A percentile compares a stretch with the other conserved stretches of the same genome.
Conservation (phyloP, 192 early-diverging fungal species). For the Coemansia sp. region DNA sequence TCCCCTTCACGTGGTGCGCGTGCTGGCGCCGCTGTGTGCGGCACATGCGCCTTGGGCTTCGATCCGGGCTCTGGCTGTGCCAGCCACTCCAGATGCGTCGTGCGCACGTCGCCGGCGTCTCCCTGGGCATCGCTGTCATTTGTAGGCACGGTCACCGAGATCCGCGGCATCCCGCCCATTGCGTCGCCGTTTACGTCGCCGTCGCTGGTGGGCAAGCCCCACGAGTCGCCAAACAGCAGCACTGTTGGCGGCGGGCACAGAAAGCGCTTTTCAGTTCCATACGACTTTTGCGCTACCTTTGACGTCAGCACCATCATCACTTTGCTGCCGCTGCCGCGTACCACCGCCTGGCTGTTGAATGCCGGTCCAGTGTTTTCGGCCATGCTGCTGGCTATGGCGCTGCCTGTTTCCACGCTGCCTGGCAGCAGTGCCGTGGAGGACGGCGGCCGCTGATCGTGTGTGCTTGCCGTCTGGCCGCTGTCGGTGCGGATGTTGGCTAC, state of each 20-base stretch:
- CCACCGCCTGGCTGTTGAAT: conserved; percentile 52
- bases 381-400: conserved; percentile 7
- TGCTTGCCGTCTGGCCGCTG: conserved; percentile 2
- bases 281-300: conserved; percentile 90
- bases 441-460: conserved; percentile 10
- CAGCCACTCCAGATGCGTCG: conserved; percentile 49
- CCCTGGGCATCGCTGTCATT: conserved; percentile 19
- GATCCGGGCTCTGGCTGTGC: conserved; percentile 43
- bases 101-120: conserved; percentile 13
- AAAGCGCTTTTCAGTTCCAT: conserved; percentile 91
- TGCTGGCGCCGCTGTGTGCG: conserved; percentile 23
- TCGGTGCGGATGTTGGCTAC: conserved; percentile 31
- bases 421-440: conserved; percentile 11
- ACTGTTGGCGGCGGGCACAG: conserved; percentile 82
- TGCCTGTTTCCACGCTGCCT: neutral
- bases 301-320: conserved; percentile 75
- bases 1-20: conserved; percentile 50
- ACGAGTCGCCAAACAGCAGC: conserved; percentile 69
- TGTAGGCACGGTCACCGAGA: conserved; percentile 39
- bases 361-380: conserved; percentile 19
- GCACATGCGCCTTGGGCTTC: conserved; percentile 42
- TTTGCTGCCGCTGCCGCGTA: conserved; percentile 50
- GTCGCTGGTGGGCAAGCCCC: conserved; percentile 56
- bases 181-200: conserved; percentile 34
- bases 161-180: conserved; percentile 31